phyloP scores from a whole-genome alignment of 768 basidiomycete species.

The Flagelloscypha sp. region DNA sequence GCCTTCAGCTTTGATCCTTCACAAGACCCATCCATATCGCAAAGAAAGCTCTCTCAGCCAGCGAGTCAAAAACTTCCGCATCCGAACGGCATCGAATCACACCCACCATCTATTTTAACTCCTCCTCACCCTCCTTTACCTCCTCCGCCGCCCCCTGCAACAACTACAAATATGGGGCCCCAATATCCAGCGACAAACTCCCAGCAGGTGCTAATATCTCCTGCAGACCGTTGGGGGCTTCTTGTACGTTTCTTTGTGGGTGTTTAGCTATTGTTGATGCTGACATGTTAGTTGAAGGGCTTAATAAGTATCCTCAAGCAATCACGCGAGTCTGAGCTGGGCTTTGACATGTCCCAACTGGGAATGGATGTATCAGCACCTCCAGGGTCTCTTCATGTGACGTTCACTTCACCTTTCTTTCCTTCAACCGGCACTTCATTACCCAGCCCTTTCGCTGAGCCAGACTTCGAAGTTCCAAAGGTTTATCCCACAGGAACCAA shows the following conservation, averaged over 20 bases:
- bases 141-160: conserved; percentile 16
- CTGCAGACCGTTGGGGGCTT: conserved; percentile 94
- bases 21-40: conserved; percentile 9
- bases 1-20: conserved; percentile 40
- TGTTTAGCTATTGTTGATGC: conserved; percentile 77
- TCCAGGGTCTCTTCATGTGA: conserved; percentile 58
- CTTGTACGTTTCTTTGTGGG: too few species aligned
- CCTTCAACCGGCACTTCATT: conserved; percentile 90
- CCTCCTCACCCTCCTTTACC: conserved; percentile 3
- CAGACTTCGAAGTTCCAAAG: conserved; percentile 81
- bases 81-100: conserved; percentile 20
- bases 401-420: conserved; percentile 96
- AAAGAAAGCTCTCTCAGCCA: conserved; percentile 1
- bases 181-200: conserved; percentile 81
- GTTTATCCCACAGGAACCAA: conserved; percentile 83
- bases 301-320: conserved; percentile 37
- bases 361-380: conserved; percentile 4
- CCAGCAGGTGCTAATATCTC: conserved; percentile 85
- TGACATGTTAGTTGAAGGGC: conserved; percentile 84
- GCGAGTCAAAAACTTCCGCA: conserved; percentile 24
- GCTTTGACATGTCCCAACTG: background rate
- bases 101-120: conserved; percentile 29
- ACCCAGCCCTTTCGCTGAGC: conserved; percentile 80
- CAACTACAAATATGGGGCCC: conserved; percentile 17
- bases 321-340: background rate